These are phyloP conservation scores for Lasiodiplodia sp. DNA, from an alignment of 2,329 filamentous ascomycete genomes.

Conservation along the genomic window DNA sequence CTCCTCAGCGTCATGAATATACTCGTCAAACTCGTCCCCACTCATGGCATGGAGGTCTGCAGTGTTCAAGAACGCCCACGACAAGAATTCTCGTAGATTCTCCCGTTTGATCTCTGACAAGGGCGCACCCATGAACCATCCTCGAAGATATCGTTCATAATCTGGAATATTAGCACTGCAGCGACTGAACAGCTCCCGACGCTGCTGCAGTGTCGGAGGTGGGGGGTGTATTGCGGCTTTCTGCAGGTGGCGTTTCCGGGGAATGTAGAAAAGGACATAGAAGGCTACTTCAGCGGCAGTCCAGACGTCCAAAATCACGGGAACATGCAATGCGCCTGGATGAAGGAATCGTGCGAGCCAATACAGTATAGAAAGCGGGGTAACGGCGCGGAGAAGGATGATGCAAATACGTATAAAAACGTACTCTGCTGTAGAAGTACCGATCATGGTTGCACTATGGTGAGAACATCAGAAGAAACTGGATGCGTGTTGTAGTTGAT, in stretches of 20 bases:
- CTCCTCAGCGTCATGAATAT: constrained; percentile 61
- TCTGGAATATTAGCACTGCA: constrained; percentile 64
- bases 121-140: constrained; percentile 72
- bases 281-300: constrained; percentile 61
- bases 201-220: constrained; percentile 54
- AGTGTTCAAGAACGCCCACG: constrained; percentile 72
- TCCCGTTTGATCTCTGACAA: constrained; percentile 66
- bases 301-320: constrained; percentile 51
- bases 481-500: not conserved
- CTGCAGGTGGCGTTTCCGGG: constrained; percentile 60
- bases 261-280: constrained; percentile 62
- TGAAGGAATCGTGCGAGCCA: constrained; percentile 47
- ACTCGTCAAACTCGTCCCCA: constrained; percentile 63
- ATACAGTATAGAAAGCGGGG: constrained; percentile 59
- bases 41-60: constrained; percentile 49
- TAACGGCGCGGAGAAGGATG: constrained; percentile 56
- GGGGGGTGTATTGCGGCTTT: constrained; percentile 59
- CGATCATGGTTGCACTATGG: constrained; percentile 47
- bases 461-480: not conserved
- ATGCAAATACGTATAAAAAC: constrained; percentile 59
- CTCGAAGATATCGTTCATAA: constrained; percentile 63
- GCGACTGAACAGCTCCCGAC: constrained; percentile 63
- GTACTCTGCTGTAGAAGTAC: constrained; percentile 47
- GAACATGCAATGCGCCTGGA: constrained; percentile 39
- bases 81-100: constrained; percentile 71